Evolutionary conservation across 2,329 filamentous ascomycete genomes (phyloP).

Genomic region (Acephala macrosclerotiorum): DNA sequence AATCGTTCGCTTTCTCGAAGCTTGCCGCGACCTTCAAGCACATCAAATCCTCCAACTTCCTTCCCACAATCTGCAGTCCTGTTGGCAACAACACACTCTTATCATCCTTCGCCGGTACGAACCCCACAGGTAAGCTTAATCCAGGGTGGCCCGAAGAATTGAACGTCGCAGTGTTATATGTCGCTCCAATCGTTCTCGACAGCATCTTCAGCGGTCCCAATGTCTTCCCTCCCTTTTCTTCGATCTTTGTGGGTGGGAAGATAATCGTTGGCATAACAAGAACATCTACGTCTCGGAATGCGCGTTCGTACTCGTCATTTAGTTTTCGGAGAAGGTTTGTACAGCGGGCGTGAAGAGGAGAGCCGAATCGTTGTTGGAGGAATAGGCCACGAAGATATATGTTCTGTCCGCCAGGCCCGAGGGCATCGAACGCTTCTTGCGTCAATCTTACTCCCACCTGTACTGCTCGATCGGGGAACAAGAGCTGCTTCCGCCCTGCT

Average conservation of each 20-base stretch:
- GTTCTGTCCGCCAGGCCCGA: constrained; percentile 61
- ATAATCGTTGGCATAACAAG: constrained; percentile 56
- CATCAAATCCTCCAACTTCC: constrained; percentile 53
- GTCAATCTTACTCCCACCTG: constrained; percentile 54
- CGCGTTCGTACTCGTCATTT: constrained; percentile 53
- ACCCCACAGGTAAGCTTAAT: constrained; percentile 58
- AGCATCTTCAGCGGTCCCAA: constrained; percentile 33
- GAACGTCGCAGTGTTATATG: constrained; percentile 63
- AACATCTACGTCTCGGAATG: constrained; percentile 51
- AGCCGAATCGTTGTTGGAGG: constrained; percentile 51
- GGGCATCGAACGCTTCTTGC: constrained; percentile 57
- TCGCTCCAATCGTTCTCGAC: constrained; percentile 56
- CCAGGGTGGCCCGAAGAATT: constrained; percentile 64
- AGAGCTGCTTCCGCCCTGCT: constrained; percentile 54
- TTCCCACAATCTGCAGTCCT: constrained; percentile 62
- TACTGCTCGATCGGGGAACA: constrained; percentile 30
- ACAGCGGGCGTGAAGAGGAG: constrained; percentile 53
- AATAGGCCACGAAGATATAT: constrained; percentile 61
- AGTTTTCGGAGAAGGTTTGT: constrained; percentile 56
- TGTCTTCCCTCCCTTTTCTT: constrained; percentile 41
- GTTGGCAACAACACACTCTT: constrained; percentile 53
- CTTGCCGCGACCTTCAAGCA: constrained; percentile 53
- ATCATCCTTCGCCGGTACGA: constrained; percentile 51
- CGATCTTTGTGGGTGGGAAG: constrained; percentile 49
- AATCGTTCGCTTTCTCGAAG: constrained; percentile 55